These are phyloP conservation scores for Cladosporium colombiae DNA, from an alignment of 2,329 filamentous ascomycete species.

Conservation along the genomic window DNA sequence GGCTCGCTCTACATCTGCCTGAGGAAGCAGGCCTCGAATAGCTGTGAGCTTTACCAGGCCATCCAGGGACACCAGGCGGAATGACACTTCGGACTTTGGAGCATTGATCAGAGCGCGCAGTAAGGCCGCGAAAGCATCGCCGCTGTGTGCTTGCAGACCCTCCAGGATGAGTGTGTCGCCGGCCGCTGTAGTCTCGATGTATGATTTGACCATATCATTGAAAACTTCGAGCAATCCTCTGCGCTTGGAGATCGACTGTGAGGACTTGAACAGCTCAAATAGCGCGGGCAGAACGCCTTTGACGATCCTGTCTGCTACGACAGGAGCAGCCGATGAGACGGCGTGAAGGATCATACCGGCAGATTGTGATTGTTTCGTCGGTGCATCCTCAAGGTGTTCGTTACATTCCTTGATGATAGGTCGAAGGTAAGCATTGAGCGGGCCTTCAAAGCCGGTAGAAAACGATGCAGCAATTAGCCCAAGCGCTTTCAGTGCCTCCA, in stretches of 20 bases:
- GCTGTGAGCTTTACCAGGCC: conserved; percentile 47
- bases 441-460: conserved; percentile 50
- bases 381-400: conserved; percentile 67
- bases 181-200: conserved; percentile 52
- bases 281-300: conserved; percentile 59
- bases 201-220: conserved; percentile 59
- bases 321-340: conserved; percentile 56
- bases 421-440: conserved; percentile 56
- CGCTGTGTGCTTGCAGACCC: conserved; percentile 42
- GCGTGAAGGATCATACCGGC: conserved; percentile 62
- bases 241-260: conserved; percentile 63
- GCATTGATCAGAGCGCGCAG: conserved; percentile 46
- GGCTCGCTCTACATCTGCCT: conserved; percentile 49
- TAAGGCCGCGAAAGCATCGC: conserved; percentile 46
- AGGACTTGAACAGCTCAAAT: conserved; percentile 61
- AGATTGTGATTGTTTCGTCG: conserved; percentile 67
- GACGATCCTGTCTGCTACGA: conserved; percentile 57
- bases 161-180: conserved; percentile 40
- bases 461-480: conserved; percentile 58
- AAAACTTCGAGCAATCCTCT: conserved; percentile 63
- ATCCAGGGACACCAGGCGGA: conserved; percentile 48
- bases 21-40: conserved; percentile 43
- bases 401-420: conserved; percentile 68
- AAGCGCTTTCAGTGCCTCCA: conserved; percentile 59
- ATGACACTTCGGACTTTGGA: conserved; percentile 52